Conservation (phyloP, 1,284 basidiomycete genomes). For the Laetiporus sulphureus region DNA sequence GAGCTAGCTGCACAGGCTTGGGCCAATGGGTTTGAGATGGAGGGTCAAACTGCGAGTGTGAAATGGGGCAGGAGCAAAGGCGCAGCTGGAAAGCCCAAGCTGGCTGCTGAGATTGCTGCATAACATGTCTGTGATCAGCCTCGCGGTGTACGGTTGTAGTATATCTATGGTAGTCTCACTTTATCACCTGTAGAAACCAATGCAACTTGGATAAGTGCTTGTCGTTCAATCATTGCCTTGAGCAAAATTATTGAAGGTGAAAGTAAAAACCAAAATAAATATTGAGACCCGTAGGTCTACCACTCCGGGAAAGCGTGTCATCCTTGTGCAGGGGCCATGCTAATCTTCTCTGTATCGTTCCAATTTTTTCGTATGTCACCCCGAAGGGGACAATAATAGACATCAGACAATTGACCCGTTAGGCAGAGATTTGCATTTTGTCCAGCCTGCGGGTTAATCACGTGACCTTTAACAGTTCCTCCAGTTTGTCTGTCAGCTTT, state of each 20-base stretch:
- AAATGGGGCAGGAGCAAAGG: conserved; percentile 82
- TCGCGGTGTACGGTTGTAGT: conserved; percentile 2
- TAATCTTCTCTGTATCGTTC: conserved; percentile 21
- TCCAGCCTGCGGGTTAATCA: neutral
- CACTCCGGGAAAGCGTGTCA: conserved; percentile 21
- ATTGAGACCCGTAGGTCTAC: conserved; percentile 20
- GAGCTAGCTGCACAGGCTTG: conserved; percentile 85
- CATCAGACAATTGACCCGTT: too few relatives aligned
- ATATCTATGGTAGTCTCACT: too few relatives aligned
- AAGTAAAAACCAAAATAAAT: conserved; percentile 12
- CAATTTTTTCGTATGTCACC: conserved; percentile 21
- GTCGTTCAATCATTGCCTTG: neutral
- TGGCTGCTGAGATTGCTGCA: conserved; percentile 6
- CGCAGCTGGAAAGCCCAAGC: conserved; percentile 14
- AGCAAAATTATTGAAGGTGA: neutral
- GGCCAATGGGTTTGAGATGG: conserved; percentile 82
- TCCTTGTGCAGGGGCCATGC: conserved; percentile 21
- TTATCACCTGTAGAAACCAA: too few relatives aligned
- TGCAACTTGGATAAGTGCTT: too few relatives aligned
- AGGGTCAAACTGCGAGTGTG: conserved; percentile 68
- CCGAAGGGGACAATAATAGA: conserved; percentile 14
- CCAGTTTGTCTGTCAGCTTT: too few relatives aligned
- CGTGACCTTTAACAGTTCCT: too few relatives aligned
- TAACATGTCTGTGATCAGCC: conserved; percentile 1
- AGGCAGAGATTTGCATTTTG: conserved; percentile 4